Percentiles rank a stretch among this genome's conserved stretches.
These are phyloP conservation scores for Catunica adiposa DNA, from an alignment of 2,329 filamentous ascomycete species.

Conservation along the genomic window DNA sequence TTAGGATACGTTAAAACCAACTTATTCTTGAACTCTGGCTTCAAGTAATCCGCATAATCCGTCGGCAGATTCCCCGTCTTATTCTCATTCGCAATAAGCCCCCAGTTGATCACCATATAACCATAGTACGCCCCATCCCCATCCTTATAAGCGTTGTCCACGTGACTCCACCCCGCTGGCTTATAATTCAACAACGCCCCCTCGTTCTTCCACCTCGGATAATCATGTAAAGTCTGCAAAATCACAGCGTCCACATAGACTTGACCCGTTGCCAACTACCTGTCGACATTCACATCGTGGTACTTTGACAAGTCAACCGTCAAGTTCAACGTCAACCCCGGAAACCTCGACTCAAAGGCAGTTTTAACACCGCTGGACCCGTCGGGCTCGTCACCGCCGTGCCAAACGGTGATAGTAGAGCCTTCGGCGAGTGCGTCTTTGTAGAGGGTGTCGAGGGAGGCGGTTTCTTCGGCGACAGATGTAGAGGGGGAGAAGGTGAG, in stretches of 20 bases:
- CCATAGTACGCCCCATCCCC: constrained; percentile 27
- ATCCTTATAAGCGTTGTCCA: constrained; percentile 28
- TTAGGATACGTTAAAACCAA: constrained; percentile 39
- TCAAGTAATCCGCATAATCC: constrained; percentile 28
- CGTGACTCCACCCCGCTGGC: constrained; percentile 28
- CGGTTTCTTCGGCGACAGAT: constrained; percentile 24
- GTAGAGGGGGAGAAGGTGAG: constrained; percentile 16
- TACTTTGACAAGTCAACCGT: constrained; percentile 41
- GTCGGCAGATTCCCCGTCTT: constrained; percentile 21
- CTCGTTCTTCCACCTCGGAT: constrained; percentile 32
- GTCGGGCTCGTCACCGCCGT: constrained; percentile 31
- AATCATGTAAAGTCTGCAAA: constrained; percentile 36
- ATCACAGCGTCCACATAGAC: constrained; percentile 30
- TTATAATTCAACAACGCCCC: constrained; percentile 33
- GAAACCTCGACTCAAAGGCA: constrained; percentile 31
- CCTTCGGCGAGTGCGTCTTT: constrained; percentile 31
- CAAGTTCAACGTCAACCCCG: constrained; percentile 33
- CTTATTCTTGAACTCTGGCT: constrained; percentile 36
- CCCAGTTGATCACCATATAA: constrained; percentile 24
- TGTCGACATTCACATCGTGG: constrained; percentile 31
- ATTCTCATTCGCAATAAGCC: constrained; percentile 23
- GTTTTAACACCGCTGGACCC: constrained; percentile 26
- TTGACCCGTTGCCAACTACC: constrained; percentile 25
- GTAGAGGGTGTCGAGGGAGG: constrained; percentile 33
- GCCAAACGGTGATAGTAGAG: constrained; percentile 29